phyloP scores from a whole-genome alignment of 306 rosid genomes.

The Crotalaria pallida region DNA sequence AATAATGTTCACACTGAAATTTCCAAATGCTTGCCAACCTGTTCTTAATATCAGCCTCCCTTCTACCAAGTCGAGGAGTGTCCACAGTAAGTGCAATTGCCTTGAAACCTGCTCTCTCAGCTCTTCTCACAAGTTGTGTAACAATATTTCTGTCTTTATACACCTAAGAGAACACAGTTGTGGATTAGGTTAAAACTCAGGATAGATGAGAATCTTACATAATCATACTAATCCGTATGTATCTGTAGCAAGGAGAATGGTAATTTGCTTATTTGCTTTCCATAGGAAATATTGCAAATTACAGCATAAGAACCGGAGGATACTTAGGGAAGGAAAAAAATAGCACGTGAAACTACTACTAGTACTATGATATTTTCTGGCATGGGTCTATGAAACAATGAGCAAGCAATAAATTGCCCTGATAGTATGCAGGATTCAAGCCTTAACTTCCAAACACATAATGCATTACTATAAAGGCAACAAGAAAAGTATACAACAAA shows the following conservation, averaged over 20 bases:
- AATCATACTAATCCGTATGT: not conserved
- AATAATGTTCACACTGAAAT: not conserved
- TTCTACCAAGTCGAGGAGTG: constrained; percentile 87
- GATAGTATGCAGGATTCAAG: constrained; percentile 1
- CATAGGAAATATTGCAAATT: not conserved
- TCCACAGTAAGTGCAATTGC: constrained; percentile 97
- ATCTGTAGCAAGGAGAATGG: constrained; percentile 3
- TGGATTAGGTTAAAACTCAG: not conserved
- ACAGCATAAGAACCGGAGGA: not conserved
- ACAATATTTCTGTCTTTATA: constrained; percentile 74
- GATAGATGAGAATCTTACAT: not conserved
- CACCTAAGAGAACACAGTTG: constrained; percentile 41
- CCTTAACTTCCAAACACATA: not conserved
- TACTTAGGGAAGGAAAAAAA: constrained; percentile 6
- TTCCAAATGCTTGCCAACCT: constrained; percentile 41
- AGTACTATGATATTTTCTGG: not conserved
- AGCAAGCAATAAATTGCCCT: not conserved
- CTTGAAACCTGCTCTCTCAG: constrained; percentile 95
- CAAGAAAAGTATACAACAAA: not conserved
- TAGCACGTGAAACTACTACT: not conserved
- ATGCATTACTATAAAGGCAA: not conserved
- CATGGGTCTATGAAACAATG: not conserved
- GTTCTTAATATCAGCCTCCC: constrained; percentile 97
- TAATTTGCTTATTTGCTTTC: not conserved
- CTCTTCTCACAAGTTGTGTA: constrained; percentile 86